A percentile compares a stretch with the other conserved stretches of the same genome.
Conservation (phyloP, 176 grass and related monocot genomes). For the Dendrocalamus sinicus region DNA sequence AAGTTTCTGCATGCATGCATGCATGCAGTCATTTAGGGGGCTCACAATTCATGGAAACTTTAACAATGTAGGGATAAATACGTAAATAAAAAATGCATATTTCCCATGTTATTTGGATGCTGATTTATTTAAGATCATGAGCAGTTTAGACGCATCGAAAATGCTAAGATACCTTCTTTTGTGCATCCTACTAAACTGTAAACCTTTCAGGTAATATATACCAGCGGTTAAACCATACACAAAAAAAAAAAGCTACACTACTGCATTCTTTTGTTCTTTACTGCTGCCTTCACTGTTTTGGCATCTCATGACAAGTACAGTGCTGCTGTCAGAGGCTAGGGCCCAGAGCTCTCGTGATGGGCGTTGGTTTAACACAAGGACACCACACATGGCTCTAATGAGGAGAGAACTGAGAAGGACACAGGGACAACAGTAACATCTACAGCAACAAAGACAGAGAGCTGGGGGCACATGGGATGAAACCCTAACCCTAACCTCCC, state of each 20-base stretch:
- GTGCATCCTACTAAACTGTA: neutral
- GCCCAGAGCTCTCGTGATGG: slow-evolving; percentile 53
- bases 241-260: neutral
- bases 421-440: slow-evolving; percentile 41
- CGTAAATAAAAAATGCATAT: neutral
- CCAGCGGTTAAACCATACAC: neutral
- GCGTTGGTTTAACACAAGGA: slow-evolving; percentile 37
- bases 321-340: slow-evolving; percentile 40
- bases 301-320: slow-evolving; percentile 42
- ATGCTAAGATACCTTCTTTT: neutral
- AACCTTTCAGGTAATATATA: neutral
- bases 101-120: slow-evolving; percentile 13
- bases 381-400: slow-evolving; percentile 44
- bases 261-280: slow-evolving; percentile 4
- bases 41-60: neutral
- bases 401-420: slow-evolving; percentile 36
- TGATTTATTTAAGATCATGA: neutral
- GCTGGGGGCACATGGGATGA: slow-evolving; percentile 39
- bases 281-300: neutral
- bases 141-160: neutral
- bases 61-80: neutral
- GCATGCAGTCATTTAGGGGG: neutral
- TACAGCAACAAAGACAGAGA: slow-evolving; percentile 17
- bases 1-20: neutral
- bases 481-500: slow-evolving; percentile 63